A percentile compares a stretch with the other conserved stretches of the same genome.
phyloP scores from a whole-genome alignment of 139 green algal genomes.

The Edaphochlamys debaryana region DNA sequence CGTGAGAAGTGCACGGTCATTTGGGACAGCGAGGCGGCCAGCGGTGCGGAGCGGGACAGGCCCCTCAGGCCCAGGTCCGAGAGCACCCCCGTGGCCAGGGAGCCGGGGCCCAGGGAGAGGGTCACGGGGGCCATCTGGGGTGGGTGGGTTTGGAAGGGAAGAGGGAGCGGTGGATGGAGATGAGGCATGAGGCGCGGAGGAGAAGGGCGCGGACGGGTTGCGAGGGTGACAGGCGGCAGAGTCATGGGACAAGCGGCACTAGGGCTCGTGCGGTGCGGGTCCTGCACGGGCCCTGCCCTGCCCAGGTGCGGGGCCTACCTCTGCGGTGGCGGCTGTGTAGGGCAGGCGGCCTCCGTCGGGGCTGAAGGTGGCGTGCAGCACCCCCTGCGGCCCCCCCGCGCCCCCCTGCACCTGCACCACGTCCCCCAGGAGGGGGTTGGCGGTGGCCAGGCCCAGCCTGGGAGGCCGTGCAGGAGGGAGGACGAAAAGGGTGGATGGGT shows the following conservation, averaged over 20 bases:
- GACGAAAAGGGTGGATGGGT: too few species aligned
- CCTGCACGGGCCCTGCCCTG: background rate
- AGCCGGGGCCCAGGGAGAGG: slow-evolving; percentile 17
- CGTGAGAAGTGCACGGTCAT: slow-evolving; percentile 23
- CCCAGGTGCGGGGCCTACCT: background rate
- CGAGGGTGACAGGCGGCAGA: too few species aligned
- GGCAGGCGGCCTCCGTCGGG: slow-evolving; percentile 20
- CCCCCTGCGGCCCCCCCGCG: too few species aligned
- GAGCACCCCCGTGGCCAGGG: background rate
- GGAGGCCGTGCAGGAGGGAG: too few species aligned
- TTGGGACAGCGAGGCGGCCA: background rate
- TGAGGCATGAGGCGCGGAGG: too few species aligned
- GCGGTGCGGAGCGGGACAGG: background rate
- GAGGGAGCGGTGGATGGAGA: too few species aligned
- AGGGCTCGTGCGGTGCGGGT: too few species aligned
- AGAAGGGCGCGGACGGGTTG: too few species aligned
- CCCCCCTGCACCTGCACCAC: slow-evolving; percentile 14
- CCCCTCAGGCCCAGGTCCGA: background rate
- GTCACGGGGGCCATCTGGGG: slow-evolving; percentile 9
- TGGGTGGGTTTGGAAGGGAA: background rate
- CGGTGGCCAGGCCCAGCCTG: slow-evolving; percentile 9
- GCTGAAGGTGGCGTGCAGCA: background rate
- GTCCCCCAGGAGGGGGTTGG: slow-evolving; percentile 23
- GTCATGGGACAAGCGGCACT: too few species aligned
- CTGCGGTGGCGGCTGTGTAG: slow-evolving; percentile 9